Evolutionary conservation across 805 yeast genomes (phyloP).

Genomic region (Clavispora vitiphila): DNA sequence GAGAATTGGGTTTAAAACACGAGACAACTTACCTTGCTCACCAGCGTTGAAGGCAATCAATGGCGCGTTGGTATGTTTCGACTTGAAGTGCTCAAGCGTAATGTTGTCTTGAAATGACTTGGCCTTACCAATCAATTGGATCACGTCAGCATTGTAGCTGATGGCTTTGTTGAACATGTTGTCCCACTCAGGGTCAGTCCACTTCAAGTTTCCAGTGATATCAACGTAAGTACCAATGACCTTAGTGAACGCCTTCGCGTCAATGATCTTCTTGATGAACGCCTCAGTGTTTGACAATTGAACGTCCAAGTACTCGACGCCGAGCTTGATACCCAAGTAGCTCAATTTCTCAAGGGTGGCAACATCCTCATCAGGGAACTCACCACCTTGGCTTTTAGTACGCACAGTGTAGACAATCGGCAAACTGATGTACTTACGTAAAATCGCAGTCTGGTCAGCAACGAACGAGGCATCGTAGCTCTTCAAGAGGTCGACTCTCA

Average conservation of each 20-base stretch:
- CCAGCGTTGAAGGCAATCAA: constrained; percentile 85
- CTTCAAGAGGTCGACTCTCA: constrained; percentile 69
- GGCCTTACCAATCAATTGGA: constrained; percentile 84
- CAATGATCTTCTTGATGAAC: constrained; percentile 47
- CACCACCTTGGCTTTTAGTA: constrained; percentile 77
- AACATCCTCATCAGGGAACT: constrained; percentile 57
- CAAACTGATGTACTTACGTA: constrained; percentile 59
- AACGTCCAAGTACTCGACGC: constrained; percentile 76
- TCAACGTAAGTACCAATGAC: constrained; percentile 85
- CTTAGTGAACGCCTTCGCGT: constrained; percentile 54
- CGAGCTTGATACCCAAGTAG: constrained; percentile 63
- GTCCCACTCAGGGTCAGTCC: constrained; percentile 74
- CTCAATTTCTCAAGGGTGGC: constrained; percentile 47
- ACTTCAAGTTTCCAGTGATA: constrained; percentile 52
- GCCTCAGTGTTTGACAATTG: constrained; percentile 65
- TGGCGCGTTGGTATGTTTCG: constrained; percentile 50
- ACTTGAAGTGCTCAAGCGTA: constrained; percentile 64
- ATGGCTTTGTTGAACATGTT: constrained; percentile 64
- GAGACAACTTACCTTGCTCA: constrained; percentile 66
- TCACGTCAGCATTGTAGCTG: constrained; percentile 60
- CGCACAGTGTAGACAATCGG: constrained; percentile 83
- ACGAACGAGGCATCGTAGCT: constrained; percentile 51
- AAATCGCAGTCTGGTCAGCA: constrained; percentile 63
- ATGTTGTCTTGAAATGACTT: constrained; percentile 60
- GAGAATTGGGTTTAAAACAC: constrained; percentile 66